Conservation (phyloP, 116 monocot species). For the Dioscorea cayenensis region DNA sequence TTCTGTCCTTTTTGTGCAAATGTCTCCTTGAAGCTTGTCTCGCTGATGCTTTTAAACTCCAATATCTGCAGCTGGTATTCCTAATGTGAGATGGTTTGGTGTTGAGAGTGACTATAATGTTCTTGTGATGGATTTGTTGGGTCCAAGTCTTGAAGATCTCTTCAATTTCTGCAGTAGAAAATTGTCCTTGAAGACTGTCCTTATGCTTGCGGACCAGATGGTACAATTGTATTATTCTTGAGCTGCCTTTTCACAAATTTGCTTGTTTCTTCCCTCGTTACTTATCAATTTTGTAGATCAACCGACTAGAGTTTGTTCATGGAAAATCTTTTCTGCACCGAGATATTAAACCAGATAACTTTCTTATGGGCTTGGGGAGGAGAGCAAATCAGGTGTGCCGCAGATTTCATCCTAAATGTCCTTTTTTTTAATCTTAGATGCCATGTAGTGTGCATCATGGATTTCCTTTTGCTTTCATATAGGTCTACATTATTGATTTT, state of each 20-base stretch:
- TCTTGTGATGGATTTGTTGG: slow-evolving; percentile 88
- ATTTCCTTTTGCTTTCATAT: not conserved
- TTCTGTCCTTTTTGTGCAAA: no score
- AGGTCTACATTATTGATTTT: slow-evolving; percentile 89
- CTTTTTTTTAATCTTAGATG: not conserved
- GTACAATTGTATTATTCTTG: slow-evolving; percentile 16
- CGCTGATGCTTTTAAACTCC: not conserved
- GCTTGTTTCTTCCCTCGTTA: not conserved
- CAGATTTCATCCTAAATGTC: not conserved
- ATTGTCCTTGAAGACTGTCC: slow-evolving; percentile 82
- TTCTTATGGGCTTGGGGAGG: slow-evolving; percentile 90
- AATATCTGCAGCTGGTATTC: slow-evolving; percentile 63
- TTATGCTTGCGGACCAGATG: slow-evolving; percentile 98
- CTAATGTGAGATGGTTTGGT: slow-evolving; percentile 88
- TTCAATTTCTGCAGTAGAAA: slow-evolving; percentile 93
- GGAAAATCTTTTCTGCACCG: slow-evolving; percentile 84
- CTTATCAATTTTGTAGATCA: slow-evolving; percentile 45
- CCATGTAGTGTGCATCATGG: not conserved
- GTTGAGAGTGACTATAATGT: slow-evolving; percentile 95
- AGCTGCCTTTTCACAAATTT: not conserved
- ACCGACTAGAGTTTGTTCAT: slow-evolving; percentile 81
- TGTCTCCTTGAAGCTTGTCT: no score
- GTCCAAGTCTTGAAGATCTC: slow-evolving; percentile 92
- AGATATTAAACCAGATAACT: slow-evolving; percentile 96
- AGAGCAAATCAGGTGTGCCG: slow-evolving; percentile 74